Percentiles rank a stretch among this genome's conserved stretches.
phyloP scores from a whole-genome alignment of 2,329 filamentous ascomycete species.

The Thelonectria olida region DNA sequence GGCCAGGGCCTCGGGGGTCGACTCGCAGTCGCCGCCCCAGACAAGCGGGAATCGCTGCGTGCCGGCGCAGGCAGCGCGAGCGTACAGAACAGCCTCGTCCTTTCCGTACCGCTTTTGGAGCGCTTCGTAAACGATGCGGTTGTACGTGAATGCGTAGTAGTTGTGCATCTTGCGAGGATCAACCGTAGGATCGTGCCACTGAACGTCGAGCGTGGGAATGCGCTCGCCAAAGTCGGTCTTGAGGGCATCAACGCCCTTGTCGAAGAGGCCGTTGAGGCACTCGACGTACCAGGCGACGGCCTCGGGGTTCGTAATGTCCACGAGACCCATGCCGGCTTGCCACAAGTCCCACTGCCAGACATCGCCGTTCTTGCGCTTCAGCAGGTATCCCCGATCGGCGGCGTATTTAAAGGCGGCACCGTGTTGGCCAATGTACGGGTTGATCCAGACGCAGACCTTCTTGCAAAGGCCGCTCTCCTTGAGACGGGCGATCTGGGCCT shows the following conservation, averaged over 20 bases:
- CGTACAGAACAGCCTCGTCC: conserved; percentile 70
- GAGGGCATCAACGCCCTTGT: conserved; percentile 75
- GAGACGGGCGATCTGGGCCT: conserved; percentile 69
- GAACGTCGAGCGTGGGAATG: conserved; percentile 71
- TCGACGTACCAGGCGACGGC: conserved; percentile 71
- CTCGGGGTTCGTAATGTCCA: conserved; percentile 78
- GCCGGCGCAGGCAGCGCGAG: conserved; percentile 73
- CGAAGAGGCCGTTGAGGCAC: conserved; percentile 71
- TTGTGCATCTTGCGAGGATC: conserved; percentile 79
- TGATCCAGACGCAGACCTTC: conserved; percentile 81
- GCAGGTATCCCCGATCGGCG: conserved; percentile 72
- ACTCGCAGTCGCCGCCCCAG: conserved; percentile 82
- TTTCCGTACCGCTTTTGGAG: conserved; percentile 62
- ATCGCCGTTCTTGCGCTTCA: conserved; percentile 74
- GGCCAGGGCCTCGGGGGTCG: conserved; percentile 76
- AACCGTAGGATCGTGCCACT: conserved; percentile 67
- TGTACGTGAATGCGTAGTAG: conserved; percentile 79
- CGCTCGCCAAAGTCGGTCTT: conserved; percentile 83
- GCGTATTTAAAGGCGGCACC: conserved; percentile 73
- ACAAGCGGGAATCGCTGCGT: conserved; percentile 75
- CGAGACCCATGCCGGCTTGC: conserved; percentile 79
- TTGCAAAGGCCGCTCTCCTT: conserved; percentile 68
- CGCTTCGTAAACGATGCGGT: conserved; percentile 74
- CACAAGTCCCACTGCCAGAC: conserved; percentile 82
- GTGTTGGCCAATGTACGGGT: conserved; percentile 77